Conservation (phyloP, 345 rosid genomes). For the Hibiscus syriacus region DNA sequence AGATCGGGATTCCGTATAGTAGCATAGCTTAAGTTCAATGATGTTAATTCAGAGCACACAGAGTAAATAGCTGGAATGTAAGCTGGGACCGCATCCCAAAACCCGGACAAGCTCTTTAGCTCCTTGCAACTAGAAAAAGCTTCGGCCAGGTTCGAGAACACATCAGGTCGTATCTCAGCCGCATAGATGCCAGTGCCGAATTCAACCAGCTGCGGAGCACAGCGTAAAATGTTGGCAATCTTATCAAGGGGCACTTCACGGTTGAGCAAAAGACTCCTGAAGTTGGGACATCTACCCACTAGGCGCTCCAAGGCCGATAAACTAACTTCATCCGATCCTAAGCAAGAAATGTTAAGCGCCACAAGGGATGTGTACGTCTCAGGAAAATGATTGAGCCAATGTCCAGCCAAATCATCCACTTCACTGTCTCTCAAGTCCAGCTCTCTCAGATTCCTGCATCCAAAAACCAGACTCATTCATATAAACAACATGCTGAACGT, state of each 20-base stretch:
- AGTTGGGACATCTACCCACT: slow-evolving; percentile 59
- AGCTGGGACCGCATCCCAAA: slow-evolving; percentile 80
- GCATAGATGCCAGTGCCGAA: slow-evolving; percentile 76
- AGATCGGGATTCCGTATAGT: slow-evolving; percentile 57
- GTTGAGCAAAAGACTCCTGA: slow-evolving; percentile 67
- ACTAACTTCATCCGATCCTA: slow-evolving; percentile 61
- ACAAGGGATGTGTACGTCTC: slow-evolving; percentile 63
- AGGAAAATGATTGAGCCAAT: slow-evolving; percentile 86
- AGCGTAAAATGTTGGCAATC: slow-evolving; percentile 51
- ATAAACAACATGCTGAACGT: slow-evolving; percentile 13
- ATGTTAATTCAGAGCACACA: slow-evolving; percentile 59
- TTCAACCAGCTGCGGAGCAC: slow-evolving; percentile 80
- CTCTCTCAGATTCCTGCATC: slow-evolving; percentile 66
- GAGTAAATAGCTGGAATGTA: slow-evolving; percentile 75
- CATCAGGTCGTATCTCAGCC: slow-evolving; percentile 44
- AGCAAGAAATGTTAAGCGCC: slow-evolving; percentile 82
- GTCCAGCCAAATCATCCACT: slow-evolving; percentile 83
- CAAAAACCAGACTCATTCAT: neutral
- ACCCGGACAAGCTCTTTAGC: slow-evolving; percentile 54
- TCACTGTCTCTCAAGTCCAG: slow-evolving; percentile 80
- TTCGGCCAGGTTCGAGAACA: slow-evolving; percentile 30
- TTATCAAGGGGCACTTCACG: slow-evolving; percentile 62
- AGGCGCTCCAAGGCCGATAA: slow-evolving; percentile 72
- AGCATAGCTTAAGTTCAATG: slow-evolving; percentile 71
- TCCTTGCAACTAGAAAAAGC: too few species aligned